Evolutionary conservation across 2,329 filamentous ascomycete species (phyloP).

Genomic region (Botryotinia narcissicola): DNA sequence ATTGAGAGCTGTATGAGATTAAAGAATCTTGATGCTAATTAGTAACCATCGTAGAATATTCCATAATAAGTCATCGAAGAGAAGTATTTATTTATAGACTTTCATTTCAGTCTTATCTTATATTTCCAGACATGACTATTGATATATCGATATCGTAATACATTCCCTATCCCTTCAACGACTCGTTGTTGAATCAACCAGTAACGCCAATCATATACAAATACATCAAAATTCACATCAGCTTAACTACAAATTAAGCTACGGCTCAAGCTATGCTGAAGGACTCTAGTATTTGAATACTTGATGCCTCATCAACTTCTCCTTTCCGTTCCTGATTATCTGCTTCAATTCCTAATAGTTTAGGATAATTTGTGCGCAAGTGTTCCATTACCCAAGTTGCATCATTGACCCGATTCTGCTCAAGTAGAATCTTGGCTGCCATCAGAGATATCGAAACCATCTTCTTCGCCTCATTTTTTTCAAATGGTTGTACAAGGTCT

Average conservation of each 20-base stretch:
- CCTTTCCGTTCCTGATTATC: slow-evolving; percentile 21
- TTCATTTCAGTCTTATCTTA: too few relatives aligned
- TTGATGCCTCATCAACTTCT: slow-evolving; percentile 31
- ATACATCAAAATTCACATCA: not conserved
- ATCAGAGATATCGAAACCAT: slow-evolving; percentile 28
- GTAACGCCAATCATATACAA: not conserved
- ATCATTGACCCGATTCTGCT: slow-evolving; percentile 28
- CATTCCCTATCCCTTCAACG: not conserved
- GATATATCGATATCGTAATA: not conserved
- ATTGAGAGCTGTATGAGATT: not conserved
- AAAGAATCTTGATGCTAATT: not conserved
- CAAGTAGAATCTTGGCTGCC: slow-evolving; percentile 32
- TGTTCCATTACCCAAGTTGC: slow-evolving; percentile 34
- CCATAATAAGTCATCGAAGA: not conserved
- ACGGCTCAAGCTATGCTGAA: slow-evolving; percentile 24
- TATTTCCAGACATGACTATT: too few relatives aligned
- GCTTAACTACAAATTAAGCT: too few relatives aligned
- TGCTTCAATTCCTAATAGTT: slow-evolving; percentile 28
- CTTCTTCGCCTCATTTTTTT: not conserved
- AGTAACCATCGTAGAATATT: not conserved
- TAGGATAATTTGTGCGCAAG: slow-evolving; percentile 29
- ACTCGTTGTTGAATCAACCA: not conserved
- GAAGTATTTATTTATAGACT: too few relatives aligned
- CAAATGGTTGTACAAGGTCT: not conserved
- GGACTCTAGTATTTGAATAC: slow-evolving; percentile 31